These are phyloP conservation scores for Neurospora africana DNA, from an alignment of 495 filamentous ascomycete genomes.

Conservation along the genomic window DNA sequence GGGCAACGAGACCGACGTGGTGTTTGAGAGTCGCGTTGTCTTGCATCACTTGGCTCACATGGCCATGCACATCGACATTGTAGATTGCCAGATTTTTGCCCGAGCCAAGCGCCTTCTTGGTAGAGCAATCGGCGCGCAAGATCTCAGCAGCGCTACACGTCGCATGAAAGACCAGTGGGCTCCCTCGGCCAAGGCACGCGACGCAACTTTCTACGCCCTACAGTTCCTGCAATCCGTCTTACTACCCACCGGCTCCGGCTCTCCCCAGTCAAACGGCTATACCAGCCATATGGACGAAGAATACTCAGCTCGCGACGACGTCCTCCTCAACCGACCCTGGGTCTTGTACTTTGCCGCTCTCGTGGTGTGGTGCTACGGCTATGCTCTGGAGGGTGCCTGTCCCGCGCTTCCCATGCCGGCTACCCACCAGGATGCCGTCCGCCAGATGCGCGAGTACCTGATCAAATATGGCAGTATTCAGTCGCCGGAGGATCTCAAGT, in stretches of 20 bases:
- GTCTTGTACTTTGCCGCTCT: slow-evolving; percentile 90
- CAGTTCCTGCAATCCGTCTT: slow-evolving; percentile 77
- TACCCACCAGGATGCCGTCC: slow-evolving; percentile 53
- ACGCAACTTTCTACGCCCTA: slow-evolving; percentile 88
- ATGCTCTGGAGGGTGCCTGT: slow-evolving; percentile 75
- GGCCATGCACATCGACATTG: slow-evolving; percentile 95
- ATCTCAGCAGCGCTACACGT: slow-evolving; percentile 68
- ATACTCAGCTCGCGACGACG: slow-evolving; percentile 83
- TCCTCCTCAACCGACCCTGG: slow-evolving; percentile 87
- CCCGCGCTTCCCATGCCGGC: slow-evolving; percentile 35
- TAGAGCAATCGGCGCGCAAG: slow-evolving; percentile 69
- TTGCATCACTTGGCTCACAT: slow-evolving; percentile 93
- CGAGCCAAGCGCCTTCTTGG: slow-evolving; percentile 76
- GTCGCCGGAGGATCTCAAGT: slow-evolving; percentile 73
- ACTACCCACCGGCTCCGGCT: slow-evolving; percentile 39
- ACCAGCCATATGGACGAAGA: slow-evolving; percentile 20
- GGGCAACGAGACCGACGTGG: slow-evolving; percentile 57
- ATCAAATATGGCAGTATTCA: slow-evolving; percentile 58
- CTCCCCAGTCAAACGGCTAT: slow-evolving; percentile 24
- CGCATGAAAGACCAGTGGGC: slow-evolving; percentile 89
- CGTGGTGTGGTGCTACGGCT: slow-evolving; percentile 94
- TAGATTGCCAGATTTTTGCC: slow-evolving; percentile 95
- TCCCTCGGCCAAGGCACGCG: slow-evolving; percentile 78
- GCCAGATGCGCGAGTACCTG: slow-evolving; percentile 73
- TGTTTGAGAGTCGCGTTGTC: slow-evolving; percentile 78